These are phyloP conservation scores for Komagataella pseudopastoris DNA, from an alignment of 805 yeast genomes.

Conservation along the genomic window DNA sequence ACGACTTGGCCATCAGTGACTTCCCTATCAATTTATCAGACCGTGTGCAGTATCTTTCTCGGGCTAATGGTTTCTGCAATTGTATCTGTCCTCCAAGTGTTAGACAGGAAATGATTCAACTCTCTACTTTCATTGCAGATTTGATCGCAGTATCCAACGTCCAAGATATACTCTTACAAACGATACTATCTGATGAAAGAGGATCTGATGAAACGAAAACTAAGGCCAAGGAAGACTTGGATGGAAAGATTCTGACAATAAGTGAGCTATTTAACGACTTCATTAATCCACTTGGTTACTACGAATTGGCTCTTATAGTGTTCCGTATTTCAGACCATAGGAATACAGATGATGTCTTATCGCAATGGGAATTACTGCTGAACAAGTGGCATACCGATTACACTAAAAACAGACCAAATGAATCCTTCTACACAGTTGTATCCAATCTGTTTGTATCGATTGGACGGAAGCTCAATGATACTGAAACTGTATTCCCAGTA, in stretches of 20 bases:
- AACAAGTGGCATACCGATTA: constrained; percentile 29
- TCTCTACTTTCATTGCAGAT: constrained; percentile 61
- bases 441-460: constrained; percentile 22
- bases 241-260: constrained; percentile 52
- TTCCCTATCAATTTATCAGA: constrained; percentile 55
- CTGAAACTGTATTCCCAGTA: constrained; percentile 74
- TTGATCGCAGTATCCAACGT: constrained; percentile 76
- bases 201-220: constrained; percentile 32
- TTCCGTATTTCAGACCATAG: constrained; percentile 79
- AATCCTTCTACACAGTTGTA: constrained; percentile 24
- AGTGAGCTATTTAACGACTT: constrained; percentile 75
- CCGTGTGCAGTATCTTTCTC: constrained; percentile 76
- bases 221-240: constrained; percentile 38
- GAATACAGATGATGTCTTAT: constrained; percentile 67
- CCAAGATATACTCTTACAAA: constrained; percentile 50
- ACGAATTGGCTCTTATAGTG: constrained; percentile 65
- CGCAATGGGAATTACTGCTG: constrained; percentile 69
- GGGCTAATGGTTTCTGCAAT: constrained; percentile 89
- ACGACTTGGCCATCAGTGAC: constrained; percentile 59
- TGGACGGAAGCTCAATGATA: constrained; percentile 52
- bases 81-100: constrained; percentile 67
- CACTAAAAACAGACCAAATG: constrained; percentile 9
- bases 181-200: constrained; percentile 39
- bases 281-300: constrained; percentile 80
- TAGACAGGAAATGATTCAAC: constrained; percentile 62